phyloP scores from a whole-genome alignment of 31 red algal genomes.

The Asparagopsis taxiformis region DNA sequence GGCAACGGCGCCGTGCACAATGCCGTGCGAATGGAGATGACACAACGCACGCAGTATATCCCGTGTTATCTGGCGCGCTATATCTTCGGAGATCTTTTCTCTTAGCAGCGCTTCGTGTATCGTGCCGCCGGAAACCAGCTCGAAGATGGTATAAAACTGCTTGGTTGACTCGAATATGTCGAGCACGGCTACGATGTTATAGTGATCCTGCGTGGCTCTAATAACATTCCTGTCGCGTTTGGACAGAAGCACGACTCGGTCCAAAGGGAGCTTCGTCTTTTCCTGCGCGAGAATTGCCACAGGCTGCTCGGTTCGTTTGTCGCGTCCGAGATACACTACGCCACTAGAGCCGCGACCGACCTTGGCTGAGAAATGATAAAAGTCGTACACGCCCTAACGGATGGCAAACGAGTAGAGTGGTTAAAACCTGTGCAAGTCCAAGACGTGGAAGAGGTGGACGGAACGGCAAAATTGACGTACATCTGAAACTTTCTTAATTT shows the following conservation, averaged over 20 bases:
- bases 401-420: background rate
- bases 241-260: background rate
- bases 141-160: slow-evolving; percentile 7
- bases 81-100: background rate
- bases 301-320: background rate
- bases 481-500: slow-evolving; percentile 15
- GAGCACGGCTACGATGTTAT: background rate
- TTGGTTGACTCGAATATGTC: slow-evolving; percentile 10
- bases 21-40: slow-evolving; percentile 4
- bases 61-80: background rate
- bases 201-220: slow-evolving; percentile 1
- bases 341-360: background rate
- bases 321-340: slow-evolving; percentile 1
- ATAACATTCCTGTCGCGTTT: slow-evolving; percentile 1
- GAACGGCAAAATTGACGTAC: background rate
- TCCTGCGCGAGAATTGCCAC: background rate
- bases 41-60: slow-evolving; percentile 3
- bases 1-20: slow-evolving; percentile 6
- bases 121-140: background rate
- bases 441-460: background rate
- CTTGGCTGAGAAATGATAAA: slow-evolving; percentile 5
- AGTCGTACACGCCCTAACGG: slow-evolving; percentile 6
- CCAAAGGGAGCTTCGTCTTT: slow-evolving; percentile 1
- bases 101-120: background rate
- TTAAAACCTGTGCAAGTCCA: background rate